phyloP scores from a whole-genome alignment of 805 yeast genomes.

The Lachancea meyersii region DNA sequence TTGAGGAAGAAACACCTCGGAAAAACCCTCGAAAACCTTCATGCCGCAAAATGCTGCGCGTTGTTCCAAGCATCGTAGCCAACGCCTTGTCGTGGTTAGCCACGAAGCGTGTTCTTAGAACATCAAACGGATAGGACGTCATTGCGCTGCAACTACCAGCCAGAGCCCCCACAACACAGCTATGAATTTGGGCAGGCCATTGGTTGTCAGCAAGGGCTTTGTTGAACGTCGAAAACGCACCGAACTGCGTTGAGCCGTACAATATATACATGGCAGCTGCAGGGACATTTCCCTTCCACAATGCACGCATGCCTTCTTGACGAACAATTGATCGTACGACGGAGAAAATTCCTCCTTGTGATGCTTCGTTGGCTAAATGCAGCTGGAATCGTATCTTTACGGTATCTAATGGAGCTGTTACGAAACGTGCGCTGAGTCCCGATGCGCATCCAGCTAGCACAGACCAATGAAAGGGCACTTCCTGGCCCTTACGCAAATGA shows the following conservation, averaged over 20 bases:
- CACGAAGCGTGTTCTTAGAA: slow-evolving; percentile 80
- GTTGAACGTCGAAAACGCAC: slow-evolving; percentile 57
- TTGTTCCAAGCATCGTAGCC: slow-evolving; percentile 21
- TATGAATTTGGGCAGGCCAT: slow-evolving; percentile 28
- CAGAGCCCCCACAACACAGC: slow-evolving; percentile 58
- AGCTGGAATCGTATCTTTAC: slow-evolving; percentile 30
- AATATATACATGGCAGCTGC: slow-evolving; percentile 80
- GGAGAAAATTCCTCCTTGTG: slow-evolving; percentile 9
- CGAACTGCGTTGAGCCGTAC: slow-evolving; percentile 83
- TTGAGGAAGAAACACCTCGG: slow-evolving; percentile 43
- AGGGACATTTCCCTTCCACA: slow-evolving; percentile 97
- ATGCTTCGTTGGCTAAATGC: slow-evolving; percentile 11
- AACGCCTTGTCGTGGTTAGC: slow-evolving; percentile 42
- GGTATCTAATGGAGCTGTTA: slow-evolving; percentile 35
- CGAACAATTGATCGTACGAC: slow-evolving; percentile 41
- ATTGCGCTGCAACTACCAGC: slow-evolving; percentile 74
- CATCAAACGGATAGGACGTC: slow-evolving; percentile 81
- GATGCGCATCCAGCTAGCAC: slow-evolving; percentile 65
- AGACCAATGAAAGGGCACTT: slow-evolving; percentile 48
- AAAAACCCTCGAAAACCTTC: slow-evolving; percentile 46
- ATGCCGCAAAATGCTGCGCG: slow-evolving; percentile 29
- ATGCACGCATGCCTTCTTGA: slow-evolving; percentile 64
- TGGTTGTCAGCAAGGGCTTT: slow-evolving; percentile 24
- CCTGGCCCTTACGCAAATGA: slow-evolving; percentile 46
- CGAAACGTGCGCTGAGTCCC: slow-evolving; percentile 49